Conservation (phyloP, 2,329 filamentous ascomycete genomes). For the Verticillium klebahnii region DNA sequence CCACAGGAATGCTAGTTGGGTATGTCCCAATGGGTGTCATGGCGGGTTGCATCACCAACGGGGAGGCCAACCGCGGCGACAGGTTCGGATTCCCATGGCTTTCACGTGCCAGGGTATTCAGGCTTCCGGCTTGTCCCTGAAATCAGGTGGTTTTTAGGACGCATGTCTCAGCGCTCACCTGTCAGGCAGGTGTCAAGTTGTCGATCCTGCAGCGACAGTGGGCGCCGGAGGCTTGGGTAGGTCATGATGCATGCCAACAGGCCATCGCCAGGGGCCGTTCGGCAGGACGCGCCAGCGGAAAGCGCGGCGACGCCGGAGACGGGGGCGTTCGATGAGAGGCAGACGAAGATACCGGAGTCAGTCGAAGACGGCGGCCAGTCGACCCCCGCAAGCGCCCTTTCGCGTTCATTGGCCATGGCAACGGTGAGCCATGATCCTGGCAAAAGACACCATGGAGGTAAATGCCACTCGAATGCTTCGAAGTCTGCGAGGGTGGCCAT, state of each 20-base stretch:
- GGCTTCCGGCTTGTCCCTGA: neutral
- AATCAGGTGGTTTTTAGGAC: neutral
- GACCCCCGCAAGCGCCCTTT: too few relatives aligned
- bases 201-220: neutral
- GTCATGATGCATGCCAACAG: neutral
- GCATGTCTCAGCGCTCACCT: neutral
- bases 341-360: too few relatives aligned
- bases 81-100: neutral
- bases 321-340: too few relatives aligned
- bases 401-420: too few relatives aligned
- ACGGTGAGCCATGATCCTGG: too few relatives aligned
- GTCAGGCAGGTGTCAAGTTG: neutral
- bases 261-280: neutral
- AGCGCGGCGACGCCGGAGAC: too few relatives aligned
- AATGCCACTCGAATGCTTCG: too few relatives aligned
- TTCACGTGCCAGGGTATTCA: neutral
- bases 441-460: too few relatives aligned
- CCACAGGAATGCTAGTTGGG: neutral
- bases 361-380: too few relatives aligned
- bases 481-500: too few relatives aligned
- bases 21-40: neutral
- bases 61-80: neutral
- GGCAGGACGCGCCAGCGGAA: neutral
- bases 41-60: neutral
- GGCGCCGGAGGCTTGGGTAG: neutral